These are phyloP conservation scores for Rosa multiflora DNA, from an alignment of 306 rosid species.

Conservation along the genomic window DNA sequence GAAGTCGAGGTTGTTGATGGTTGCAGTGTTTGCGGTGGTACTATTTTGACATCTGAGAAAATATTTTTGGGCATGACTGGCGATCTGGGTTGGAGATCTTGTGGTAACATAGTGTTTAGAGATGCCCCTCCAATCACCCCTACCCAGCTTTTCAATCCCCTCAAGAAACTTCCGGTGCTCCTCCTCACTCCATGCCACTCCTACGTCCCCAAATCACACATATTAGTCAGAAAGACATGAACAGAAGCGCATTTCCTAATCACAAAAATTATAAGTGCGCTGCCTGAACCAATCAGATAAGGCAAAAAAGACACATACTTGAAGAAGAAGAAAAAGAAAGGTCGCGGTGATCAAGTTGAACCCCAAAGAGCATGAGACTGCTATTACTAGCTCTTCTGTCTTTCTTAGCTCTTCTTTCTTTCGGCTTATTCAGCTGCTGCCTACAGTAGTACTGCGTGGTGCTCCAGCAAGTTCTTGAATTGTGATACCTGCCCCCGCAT, in stretches of 20 bases:
- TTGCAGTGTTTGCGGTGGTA: background rate
- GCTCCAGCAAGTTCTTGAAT: constrained; percentile 34
- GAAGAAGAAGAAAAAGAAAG: background rate
- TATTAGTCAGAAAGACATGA: too few species aligned
- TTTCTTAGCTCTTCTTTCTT: background rate
- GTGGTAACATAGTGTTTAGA: constrained; percentile 28
- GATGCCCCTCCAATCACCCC: constrained; percentile 41
- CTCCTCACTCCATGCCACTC: constrained; percentile 32
- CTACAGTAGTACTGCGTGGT: background rate
- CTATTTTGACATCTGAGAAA: constrained; percentile 10
- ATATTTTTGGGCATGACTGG: constrained; percentile 42
- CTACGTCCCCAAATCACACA: background rate
- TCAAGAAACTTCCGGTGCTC: constrained; percentile 32
- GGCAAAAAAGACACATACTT: too few species aligned
- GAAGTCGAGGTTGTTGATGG: background rate
- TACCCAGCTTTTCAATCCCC: constrained; percentile 35
- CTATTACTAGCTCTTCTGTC: background rate
- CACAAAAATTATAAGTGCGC: background rate
- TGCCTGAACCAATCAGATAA: too few species aligned
- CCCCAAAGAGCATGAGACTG: constrained; percentile 10
- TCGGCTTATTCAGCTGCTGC: background rate
- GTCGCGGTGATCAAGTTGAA: too few species aligned
- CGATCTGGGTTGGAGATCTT: constrained; percentile 40
- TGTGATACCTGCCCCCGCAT: constrained; percentile 34
- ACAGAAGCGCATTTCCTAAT: background rate